Base-by-base conservation (phyloP, 1,139 yeast genomes). In the Kurtzmaniella natalensis region DNA sequence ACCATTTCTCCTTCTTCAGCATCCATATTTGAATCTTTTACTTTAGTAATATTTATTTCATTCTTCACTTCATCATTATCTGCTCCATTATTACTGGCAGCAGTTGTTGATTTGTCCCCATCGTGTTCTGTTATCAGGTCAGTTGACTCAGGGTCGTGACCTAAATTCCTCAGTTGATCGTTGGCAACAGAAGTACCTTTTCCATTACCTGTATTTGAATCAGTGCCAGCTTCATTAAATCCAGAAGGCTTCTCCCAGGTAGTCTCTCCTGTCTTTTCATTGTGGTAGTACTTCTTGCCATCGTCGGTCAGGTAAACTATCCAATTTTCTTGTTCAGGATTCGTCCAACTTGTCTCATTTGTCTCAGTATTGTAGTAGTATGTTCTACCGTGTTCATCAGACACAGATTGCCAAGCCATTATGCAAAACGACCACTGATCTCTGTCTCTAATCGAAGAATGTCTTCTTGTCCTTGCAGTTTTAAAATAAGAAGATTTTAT, bases 321-420 rank as follows among this genome's bases (percentile, higher is more conserved):
- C 96, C 96, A 89, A n/a, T 64, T 58, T 18, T 67, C 51, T 25
- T 51, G 45, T 9, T 50, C 52, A 0, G 96, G 96, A 42, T 79
- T 75, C 7, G 82, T 85, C 95, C 96, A 88, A 31, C 81, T 76
- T 0, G 95, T 80, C 46, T 78, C 79, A 35, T 77, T 73, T 0
- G 94, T 82, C 25, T 52, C 67, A 1, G 73, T 40, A 45, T 88
- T 78, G 55, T 78, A 85, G 55, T 82, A 88, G 59, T 88, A 89
- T 1, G 64, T 64, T 27, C 81, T 68, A 1, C 94, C 94, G 26
- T 76, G 75, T 9, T 73, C 76, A 44, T 82, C 87, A 26, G 62
- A 62, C 15, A 75, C 72, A 41, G 78, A 72, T 52, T 76, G 78
- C 96, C 96, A 87, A 13, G 25, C 8, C 35, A 32, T 32, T 8